phyloP scores from a whole-genome alignment of 352 stramenopile species.

The Pythium dissotocum region DNA sequence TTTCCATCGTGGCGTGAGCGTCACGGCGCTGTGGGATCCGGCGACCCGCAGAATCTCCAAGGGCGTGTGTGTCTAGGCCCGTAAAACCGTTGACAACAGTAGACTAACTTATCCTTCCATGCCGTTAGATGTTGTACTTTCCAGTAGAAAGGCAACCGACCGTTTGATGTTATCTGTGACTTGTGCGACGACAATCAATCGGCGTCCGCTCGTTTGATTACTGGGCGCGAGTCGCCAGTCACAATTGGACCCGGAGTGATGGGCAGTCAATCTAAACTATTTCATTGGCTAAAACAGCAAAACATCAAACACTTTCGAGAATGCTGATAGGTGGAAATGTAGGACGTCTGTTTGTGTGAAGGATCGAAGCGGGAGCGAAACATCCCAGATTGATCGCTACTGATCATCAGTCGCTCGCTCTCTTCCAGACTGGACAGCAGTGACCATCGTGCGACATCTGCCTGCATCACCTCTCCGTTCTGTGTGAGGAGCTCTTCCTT shows the following conservation, averaged over 20 bases:
- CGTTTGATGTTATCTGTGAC: background rate
- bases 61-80: background rate
- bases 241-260: conserved; percentile 5
- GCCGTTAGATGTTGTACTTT: background rate
- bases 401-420: background rate
- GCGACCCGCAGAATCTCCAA: background rate
- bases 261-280: conserved; percentile 2
- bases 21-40: conserved; percentile 10
- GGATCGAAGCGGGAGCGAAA: background rate
- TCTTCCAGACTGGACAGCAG: background rate
- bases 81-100: background rate
- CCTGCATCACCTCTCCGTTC: background rate
- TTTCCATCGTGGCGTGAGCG: conserved; percentile 20
- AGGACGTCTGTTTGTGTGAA: background rate
- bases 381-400: too few species aligned
- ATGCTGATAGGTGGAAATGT: conserved; percentile 1
- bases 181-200: background rate
- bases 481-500: background rate
- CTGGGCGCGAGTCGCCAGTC: too few species aligned
- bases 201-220: background rate
- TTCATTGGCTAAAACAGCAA: conserved; percentile 15
- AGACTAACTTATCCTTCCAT: background rate
- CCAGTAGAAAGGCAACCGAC: background rate
- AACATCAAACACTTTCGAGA: background rate
- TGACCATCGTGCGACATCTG: background rate